Percentiles rank a stretch among this genome's conserved stretches.
Evolutionary conservation across 352 stramenopile species (phyloP).

Genomic region (Phytophthora hibernalis): DNA sequence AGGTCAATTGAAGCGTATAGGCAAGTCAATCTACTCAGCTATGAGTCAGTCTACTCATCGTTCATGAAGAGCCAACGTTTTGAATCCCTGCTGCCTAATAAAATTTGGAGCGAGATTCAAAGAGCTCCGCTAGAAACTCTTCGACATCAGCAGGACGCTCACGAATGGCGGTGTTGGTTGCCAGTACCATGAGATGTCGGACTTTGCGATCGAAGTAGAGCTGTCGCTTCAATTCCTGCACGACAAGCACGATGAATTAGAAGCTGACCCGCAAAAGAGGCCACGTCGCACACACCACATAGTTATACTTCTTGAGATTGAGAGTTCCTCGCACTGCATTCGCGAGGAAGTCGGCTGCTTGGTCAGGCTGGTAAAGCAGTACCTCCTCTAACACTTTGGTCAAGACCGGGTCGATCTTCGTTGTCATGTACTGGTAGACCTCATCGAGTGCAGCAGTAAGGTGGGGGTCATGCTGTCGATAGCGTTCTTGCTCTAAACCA

Average conservation of each 20-base stretch:
- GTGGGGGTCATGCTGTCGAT: conserved; percentile 54
- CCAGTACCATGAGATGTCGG: conserved; percentile 68
- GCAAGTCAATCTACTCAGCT: no score
- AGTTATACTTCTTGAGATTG: conserved; percentile 80
- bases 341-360: conserved; percentile 73
- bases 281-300: conserved; percentile 48
- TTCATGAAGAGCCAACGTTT: not conserved
- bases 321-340: conserved; percentile 71
- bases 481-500: conserved; percentile 68
- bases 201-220: conserved; percentile 83
- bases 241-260: not conserved
- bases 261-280: not conserved
- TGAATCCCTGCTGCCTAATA: conserved; percentile 38
- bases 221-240: conserved; percentile 70
- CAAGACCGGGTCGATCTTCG: conserved; percentile 70
- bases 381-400: conserved; percentile 70
- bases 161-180: conserved; percentile 66
- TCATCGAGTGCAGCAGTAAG: conserved; percentile 58
- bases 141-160: conserved; percentile 62
- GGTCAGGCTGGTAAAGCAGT: conserved; percentile 79
- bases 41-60: no score
- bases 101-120: conserved; percentile 73
- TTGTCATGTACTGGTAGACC: conserved; percentile 78
- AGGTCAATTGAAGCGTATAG: no score
- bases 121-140: conserved; percentile 71